These are phyloP conservation scores for Mortierella polycephala DNA, from an alignment of 371 early-diverging fungal genomes.

Conservation along the genomic window DNA sequence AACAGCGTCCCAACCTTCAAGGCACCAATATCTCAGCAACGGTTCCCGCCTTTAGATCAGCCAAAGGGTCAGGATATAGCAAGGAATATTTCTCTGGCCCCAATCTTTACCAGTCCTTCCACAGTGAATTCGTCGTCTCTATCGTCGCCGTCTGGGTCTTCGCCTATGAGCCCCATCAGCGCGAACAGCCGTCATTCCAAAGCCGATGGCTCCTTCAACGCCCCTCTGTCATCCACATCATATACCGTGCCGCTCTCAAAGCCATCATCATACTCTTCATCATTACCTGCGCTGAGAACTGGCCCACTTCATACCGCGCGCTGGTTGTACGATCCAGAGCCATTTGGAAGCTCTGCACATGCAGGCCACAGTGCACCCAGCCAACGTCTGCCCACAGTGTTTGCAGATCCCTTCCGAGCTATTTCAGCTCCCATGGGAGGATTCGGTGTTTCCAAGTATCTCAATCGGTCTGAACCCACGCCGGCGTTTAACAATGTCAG, in stretches of 20 bases:
- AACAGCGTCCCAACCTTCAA: constrained; percentile 7
- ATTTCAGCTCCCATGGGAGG: constrained; percentile 53
- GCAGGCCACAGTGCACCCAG: constrained; percentile 15
- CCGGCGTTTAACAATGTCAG: constrained; percentile 22
- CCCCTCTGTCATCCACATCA: constrained; percentile 9
- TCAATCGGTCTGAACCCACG: constrained; percentile 35
- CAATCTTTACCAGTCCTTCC: constrained; percentile 21
- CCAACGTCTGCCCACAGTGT: constrained; percentile 31
- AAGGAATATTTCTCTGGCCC: constrained; percentile 39
- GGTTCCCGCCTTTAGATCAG: constrained; percentile 7
- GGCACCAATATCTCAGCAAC: constrained; percentile 10
- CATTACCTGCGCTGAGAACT: constrained; percentile 40
- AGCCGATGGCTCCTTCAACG: constrained; percentile 3
- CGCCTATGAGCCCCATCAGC: constrained; percentile 25
- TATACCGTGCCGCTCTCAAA: constrained; percentile 37
- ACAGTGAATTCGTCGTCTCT: constrained; percentile 13
- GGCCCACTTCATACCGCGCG: constrained; percentile 44
- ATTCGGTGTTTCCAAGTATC: constrained; percentile 50
- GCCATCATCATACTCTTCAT: constrained; percentile 19
- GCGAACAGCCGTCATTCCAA: constrained; percentile 15
- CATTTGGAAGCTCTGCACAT: constrained; percentile 26
- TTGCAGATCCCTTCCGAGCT: constrained; percentile 41
- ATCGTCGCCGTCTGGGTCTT: constrained; percentile 27
- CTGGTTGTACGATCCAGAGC: constrained; percentile 50
- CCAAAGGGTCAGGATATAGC: not conserved